Percentiles rank a stretch among this genome's conserved stretches.
Conservation (phyloP, 768 basidiomycete genomes). For the Agaricus bisporus region DNA sequence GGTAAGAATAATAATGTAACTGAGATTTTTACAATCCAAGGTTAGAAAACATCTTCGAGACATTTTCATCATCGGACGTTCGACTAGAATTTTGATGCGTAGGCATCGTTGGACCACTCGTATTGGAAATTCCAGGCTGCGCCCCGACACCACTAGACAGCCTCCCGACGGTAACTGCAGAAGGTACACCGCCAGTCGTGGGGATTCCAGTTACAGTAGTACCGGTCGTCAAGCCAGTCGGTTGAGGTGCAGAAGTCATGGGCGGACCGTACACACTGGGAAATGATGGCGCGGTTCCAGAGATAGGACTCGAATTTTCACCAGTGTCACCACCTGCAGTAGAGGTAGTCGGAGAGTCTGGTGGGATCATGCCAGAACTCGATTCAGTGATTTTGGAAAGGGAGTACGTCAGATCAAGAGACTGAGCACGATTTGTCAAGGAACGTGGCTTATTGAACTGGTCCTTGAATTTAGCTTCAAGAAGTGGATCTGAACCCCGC, state of each 20-base stretch:
- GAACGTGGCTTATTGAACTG: slow-evolving; percentile 73
- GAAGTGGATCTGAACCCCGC: slow-evolving; percentile 76
- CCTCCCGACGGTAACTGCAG: slow-evolving; percentile 14
- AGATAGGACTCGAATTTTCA: slow-evolving; percentile 74
- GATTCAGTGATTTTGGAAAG: slow-evolving; percentile 77
- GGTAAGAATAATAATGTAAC: slow-evolving; percentile 8
- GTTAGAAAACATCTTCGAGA: slow-evolving; percentile 74
- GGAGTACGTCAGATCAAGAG: slow-evolving; percentile 81
- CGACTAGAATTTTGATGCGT: slow-evolving; percentile 32
- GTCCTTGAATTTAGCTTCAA: slow-evolving; percentile 81
- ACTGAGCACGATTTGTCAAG: slow-evolving; percentile 82
- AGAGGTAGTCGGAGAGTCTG: slow-evolving; percentile 79
- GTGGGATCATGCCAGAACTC: slow-evolving; percentile 51
- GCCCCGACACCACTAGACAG: slow-evolving; percentile 1
- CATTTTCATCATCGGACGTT: slow-evolving; percentile 40
- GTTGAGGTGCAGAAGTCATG: slow-evolving; percentile 24
- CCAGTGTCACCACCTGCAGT: slow-evolving; percentile 54
- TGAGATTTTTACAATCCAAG: slow-evolving; percentile 46
- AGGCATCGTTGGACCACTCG: slow-evolving; percentile 6
- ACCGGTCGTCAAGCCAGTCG: slow-evolving; percentile 8
- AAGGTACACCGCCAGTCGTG: slow-evolving; percentile 12
- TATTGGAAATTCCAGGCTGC: slow-evolving; percentile 2
- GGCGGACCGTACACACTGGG: slow-evolving; percentile 80
- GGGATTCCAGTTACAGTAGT: background rate
- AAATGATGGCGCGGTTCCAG: slow-evolving; percentile 73